Evolutionary conservation across 495 filamentous ascomycete species (phyloP).

Genomic region (Gamarada debralockiae): DNA sequence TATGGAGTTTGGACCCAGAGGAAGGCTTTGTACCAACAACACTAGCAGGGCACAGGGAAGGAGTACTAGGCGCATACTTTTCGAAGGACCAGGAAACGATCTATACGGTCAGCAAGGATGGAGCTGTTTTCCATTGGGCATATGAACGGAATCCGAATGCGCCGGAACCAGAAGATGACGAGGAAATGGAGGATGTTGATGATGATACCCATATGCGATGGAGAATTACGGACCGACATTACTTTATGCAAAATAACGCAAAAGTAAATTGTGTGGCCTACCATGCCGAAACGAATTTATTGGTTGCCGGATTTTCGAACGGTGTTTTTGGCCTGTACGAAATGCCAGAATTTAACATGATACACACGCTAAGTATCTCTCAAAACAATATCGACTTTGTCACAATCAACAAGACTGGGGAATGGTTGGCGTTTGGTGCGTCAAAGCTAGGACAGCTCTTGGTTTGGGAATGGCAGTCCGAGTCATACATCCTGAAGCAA

Average conservation of each 20-base stretch:
- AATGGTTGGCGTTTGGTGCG: slow-evolving; percentile 98
- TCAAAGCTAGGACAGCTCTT: slow-evolving; percentile 90
- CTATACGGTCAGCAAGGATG: slow-evolving; percentile 56
- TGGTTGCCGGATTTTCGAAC: slow-evolving; percentile 92
- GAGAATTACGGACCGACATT: slow-evolving; percentile 83
- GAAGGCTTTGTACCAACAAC: slow-evolving; percentile 87
- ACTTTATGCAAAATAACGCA: slow-evolving; percentile 86
- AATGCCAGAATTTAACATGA: slow-evolving; percentile 93
- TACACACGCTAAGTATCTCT: slow-evolving; percentile 87
- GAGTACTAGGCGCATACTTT: slow-evolving; percentile 85
- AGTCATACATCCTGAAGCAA: slow-evolving; percentile 98
- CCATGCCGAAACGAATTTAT: slow-evolving; percentile 77
- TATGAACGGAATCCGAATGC: slow-evolving; percentile 53
- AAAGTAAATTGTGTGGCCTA: slow-evolving; percentile 85
- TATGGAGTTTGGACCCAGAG: slow-evolving; percentile 90
- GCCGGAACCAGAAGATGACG: slow-evolving; percentile 45
- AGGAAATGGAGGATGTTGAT: slow-evolving; percentile 50
- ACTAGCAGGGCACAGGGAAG: slow-evolving; percentile 83
- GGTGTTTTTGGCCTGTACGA: slow-evolving; percentile 93
- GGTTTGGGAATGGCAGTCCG: slow-evolving; percentile 99
- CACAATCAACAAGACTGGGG: slow-evolving; percentile 86
- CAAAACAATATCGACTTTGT: slow-evolving; percentile 94
- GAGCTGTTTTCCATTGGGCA: slow-evolving; percentile 59
- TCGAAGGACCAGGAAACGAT: slow-evolving; percentile 80
- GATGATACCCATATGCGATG: slow-evolving; percentile 62